Percentiles rank a stretch among this genome's conserved stretches.
These are phyloP conservation scores for Heimioporus sp. DNA, from an alignment of 768 basidiomycete species.

Conservation along the genomic window DNA sequence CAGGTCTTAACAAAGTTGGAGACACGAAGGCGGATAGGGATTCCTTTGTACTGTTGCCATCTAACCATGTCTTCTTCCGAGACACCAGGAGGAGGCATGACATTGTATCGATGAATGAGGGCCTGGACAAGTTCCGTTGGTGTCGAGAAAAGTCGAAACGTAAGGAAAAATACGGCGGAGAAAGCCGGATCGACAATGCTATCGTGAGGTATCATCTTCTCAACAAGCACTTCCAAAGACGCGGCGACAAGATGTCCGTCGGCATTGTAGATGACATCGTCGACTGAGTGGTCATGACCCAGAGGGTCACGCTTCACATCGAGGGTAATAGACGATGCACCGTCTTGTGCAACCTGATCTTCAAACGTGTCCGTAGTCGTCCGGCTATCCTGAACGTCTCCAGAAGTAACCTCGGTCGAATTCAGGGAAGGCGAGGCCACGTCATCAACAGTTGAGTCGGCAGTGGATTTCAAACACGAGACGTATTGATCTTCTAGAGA, in stretches of 20 bases:
- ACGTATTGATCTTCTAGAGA: slow-evolving; percentile 45
- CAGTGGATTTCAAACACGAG: slow-evolving; percentile 21
- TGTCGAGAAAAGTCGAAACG: slow-evolving; percentile 88
- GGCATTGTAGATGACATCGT: slow-evolving; percentile 87
- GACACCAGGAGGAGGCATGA: slow-evolving; percentile 59
- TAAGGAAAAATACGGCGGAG: slow-evolving; percentile 89
- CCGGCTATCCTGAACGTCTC: slow-evolving; percentile 43
- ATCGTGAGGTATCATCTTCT: slow-evolving; percentile 96
- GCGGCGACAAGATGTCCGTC: slow-evolving; percentile 92
- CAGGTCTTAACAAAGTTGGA: slow-evolving; percentile 93
- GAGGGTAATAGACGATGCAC: slow-evolving; percentile 47
- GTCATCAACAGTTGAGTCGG: slow-evolving; percentile 23
- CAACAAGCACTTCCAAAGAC: slow-evolving; percentile 85
- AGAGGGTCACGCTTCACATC: slow-evolving; percentile 38
- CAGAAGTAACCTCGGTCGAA: slow-evolving; percentile 50
- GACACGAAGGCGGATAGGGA: slow-evolving; percentile 87
- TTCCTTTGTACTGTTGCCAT: slow-evolving; percentile 87
- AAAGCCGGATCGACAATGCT: slow-evolving; percentile 86
- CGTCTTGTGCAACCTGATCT: slow-evolving; percentile 54
- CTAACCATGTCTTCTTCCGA: slow-evolving; percentile 58
- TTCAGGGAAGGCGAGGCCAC: slow-evolving; percentile 26
- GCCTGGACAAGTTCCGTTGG: slow-evolving; percentile 74
- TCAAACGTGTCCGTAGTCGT: slow-evolving; percentile 38
- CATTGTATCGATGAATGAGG: slow-evolving; percentile 80
- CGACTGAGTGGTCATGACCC: slow-evolving; percentile 74